Base-by-base conservation (phyloP, 202 grass and related monocot species). In the Hordeum pubiflorum region DNA sequence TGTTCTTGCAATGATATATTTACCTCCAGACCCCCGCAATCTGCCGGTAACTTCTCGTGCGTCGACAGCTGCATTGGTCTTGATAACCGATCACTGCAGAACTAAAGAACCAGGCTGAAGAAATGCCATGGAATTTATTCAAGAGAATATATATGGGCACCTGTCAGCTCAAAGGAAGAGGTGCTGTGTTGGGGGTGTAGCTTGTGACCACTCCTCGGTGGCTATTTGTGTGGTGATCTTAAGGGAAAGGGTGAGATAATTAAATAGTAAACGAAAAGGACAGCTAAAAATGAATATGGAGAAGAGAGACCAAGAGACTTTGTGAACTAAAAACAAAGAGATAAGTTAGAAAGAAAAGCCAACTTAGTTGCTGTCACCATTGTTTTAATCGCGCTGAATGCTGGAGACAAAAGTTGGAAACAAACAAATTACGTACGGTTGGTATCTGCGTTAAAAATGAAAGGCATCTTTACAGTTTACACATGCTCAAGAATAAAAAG, bases 101-200 rank as follows among this genome's bases (percentile, higher is more conserved):
- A 55, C 46, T 20, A 55, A 33, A 74, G 46, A 33, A 34, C 41
- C 46, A 22, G 29, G 15, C 71, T 74, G 17, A 74, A 33, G 10
- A 57, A 74, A 18, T 74, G 48, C 2, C 31, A 74, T 56, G 29
- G 5, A 57, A 1, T 74, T 20, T 36, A 36, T 57, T 74, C 46
- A 74, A 57, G 46, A 57, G 21, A 21, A 23, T 3, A 73, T 73
- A 73, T 31, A 73, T 22, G 5, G 2, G 9, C 48, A 36, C 55
- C 17, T 74, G 71, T 22, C 43, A 74, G 71, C 71, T 74, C 17
- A 74, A 13, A 57, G 71, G 27, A 74, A 23, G 48, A 74, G 41
- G 5, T 18, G 3, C 8, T 57, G 10, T 57, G 48, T 14, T 32
- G 17, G 48, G n/a, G 48, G 9, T 57, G 29, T 57, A 74, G 5